phyloP scores from a whole-genome alignment of 1,284 basidiomycete genomes.

The Exsudoporus floridanus region DNA sequence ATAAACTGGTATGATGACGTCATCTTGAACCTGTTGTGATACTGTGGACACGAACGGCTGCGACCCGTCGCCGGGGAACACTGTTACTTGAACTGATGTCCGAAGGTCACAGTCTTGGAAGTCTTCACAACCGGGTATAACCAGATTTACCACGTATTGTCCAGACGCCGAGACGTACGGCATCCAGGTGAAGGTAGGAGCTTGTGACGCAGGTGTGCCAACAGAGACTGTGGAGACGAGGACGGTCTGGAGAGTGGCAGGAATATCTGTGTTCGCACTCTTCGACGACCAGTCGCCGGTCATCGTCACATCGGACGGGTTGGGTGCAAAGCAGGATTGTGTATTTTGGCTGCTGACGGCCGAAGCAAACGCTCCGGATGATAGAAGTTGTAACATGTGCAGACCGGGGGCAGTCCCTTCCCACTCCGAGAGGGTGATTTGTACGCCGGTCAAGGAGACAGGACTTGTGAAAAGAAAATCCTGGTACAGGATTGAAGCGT shows the following conservation, averaged over 20 bases:
- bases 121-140: constrained; percentile 83
- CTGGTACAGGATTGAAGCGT: constrained; percentile 78
- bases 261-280: constrained; percentile 65
- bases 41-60: constrained; percentile 67
- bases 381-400: constrained; percentile 87
- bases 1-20: constrained; percentile 70
- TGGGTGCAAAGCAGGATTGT: constrained; percentile 73
- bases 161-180: constrained; percentile 89
- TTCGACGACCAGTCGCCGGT: constrained; percentile 72
- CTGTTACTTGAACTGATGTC: constrained; percentile 80
- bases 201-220: constrained; percentile 56
- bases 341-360: constrained; percentile 60
- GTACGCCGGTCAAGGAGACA: constrained; percentile 75
- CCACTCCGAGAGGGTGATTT: constrained; percentile 79
- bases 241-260: constrained; percentile 78
- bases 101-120: constrained; percentile 80
- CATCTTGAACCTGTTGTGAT: constrained; percentile 71
- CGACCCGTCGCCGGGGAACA: constrained; percentile 74
- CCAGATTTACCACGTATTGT: constrained; percentile 80
- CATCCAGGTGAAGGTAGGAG: constrained; percentile 83
- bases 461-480: constrained; percentile 78
- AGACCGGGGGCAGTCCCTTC: constrained; percentile 79
- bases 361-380: constrained; percentile 85
- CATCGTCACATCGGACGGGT: constrained; percentile 58
- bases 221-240: constrained; percentile 70